Evolutionary conservation across 106 monocot species (phyloP).

Genomic region (Narthecium ossifragum): DNA sequence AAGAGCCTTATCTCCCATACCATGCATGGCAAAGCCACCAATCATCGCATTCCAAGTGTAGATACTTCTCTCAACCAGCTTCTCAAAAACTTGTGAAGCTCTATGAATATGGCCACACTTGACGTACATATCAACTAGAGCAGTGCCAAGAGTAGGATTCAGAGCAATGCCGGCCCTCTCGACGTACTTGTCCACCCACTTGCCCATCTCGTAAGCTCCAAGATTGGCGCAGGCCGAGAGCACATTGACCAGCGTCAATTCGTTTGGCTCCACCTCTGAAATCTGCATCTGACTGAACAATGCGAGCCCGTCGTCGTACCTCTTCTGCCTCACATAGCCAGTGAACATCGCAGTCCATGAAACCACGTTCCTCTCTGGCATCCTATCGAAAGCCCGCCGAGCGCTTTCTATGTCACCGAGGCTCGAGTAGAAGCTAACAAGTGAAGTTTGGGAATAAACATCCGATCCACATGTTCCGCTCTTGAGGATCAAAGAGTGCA

Average conservation of each 20-base stretch:
- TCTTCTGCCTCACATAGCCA: slow-evolving; percentile 7
- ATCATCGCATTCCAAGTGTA: slow-evolving; percentile 19
- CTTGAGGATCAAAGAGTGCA: slow-evolving; percentile 12
- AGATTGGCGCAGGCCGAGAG: slow-evolving; percentile 10
- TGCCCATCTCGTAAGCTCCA: slow-evolving; percentile 16
- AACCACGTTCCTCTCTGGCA: slow-evolving; percentile 18
- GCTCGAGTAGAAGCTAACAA: slow-evolving; percentile 14
- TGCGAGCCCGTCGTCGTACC: slow-evolving; percentile 8
- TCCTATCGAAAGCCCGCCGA: slow-evolving; percentile 11
- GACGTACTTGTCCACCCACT: slow-evolving; percentile 4
- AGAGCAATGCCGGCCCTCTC: not conserved
- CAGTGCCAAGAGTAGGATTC: slow-evolving; percentile 13
- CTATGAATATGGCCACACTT: slow-evolving; percentile 7
- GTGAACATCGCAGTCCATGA: slow-evolving; percentile 22
- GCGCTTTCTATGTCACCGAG: slow-evolving; percentile 11
- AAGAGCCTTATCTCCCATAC: slow-evolving; percentile 16
- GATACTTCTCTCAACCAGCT: slow-evolving; percentile 12
- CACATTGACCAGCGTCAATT: slow-evolving; percentile 15
- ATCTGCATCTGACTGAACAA: slow-evolving; percentile 9
- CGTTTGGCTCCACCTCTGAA: slow-evolving; percentile 2
- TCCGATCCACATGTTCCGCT: not conserved
- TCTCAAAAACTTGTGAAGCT: slow-evolving; percentile 6
- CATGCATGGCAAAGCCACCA: slow-evolving; percentile 19
- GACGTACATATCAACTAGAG: slow-evolving; percentile 13
- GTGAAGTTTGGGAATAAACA: slow-evolving; percentile 13